Percentiles rank a stretch among this genome's conserved stretches.
Conservation (phyloP, 805 yeast species). For the Wickerhamomyces chambardii region DNA sequence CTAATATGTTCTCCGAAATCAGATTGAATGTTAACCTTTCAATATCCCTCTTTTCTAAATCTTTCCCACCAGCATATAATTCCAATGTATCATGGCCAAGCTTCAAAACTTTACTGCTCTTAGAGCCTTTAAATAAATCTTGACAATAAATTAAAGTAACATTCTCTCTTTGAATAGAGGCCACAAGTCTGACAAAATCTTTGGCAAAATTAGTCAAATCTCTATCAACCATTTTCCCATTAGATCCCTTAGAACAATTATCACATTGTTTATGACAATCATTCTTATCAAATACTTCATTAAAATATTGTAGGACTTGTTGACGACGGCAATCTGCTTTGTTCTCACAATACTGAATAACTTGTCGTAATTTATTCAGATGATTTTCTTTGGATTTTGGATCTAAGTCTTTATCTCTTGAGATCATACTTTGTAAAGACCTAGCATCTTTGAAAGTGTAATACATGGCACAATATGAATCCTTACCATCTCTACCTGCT, state of each 20-base stretch:
- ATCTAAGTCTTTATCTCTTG: conserved; percentile 62
- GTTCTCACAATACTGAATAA: conserved; percentile 88
- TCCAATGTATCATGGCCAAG: conserved; percentile 52
- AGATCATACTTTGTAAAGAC: conserved; percentile 66
- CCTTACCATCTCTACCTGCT: conserved; percentile 93
- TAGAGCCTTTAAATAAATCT: conserved; percentile 74
- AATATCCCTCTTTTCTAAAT: conserved; percentile 53
- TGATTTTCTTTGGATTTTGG: conserved; percentile 66
- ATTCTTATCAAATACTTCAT: conserved; percentile 64
- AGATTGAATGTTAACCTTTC: conserved; percentile 81
- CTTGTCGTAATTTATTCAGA: conserved; percentile 66
- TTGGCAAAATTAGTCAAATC: conserved; percentile 65
- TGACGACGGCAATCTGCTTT: conserved; percentile 82
- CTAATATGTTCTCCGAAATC: conserved; percentile 52
- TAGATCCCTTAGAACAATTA: conserved; percentile 52
- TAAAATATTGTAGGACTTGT: conserved; percentile 85
- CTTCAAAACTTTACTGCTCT: conserved; percentile 46
- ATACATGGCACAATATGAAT: conserved; percentile 75
- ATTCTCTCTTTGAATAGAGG: conserved; percentile 40
- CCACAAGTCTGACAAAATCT: conserved; percentile 51
- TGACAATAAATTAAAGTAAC: conserved; percentile 78
- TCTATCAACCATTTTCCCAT: conserved; percentile 34
- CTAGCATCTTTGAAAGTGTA: conserved; percentile 78
- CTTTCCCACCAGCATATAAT: conserved; percentile 67
- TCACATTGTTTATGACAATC: conserved; percentile 75